phyloP scores from a whole-genome alignment of 2,329 filamentous ascomycete species.

The Drechslera avenae region DNA sequence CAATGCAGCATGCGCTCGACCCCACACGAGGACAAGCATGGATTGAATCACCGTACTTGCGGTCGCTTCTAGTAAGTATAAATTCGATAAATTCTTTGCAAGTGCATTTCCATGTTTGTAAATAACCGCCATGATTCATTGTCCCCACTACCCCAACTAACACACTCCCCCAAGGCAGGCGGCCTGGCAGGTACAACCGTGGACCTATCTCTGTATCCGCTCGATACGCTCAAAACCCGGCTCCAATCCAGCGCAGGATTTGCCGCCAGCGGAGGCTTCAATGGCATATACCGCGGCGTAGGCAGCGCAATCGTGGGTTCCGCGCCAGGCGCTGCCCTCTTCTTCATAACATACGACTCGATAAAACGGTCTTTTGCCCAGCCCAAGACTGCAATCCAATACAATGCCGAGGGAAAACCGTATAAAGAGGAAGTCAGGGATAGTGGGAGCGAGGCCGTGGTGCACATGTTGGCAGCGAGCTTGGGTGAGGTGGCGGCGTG shows the following conservation, averaged over 20 bases:
- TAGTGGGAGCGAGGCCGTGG: constrained; percentile 38
- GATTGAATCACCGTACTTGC: constrained; percentile 55
- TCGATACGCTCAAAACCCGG: constrained; percentile 98
- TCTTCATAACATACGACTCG: constrained; percentile 93
- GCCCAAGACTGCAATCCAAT: constrained; percentile 13
- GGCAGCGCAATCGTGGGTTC: constrained; percentile 89
- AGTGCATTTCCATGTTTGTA: no score
- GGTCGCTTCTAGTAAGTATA: constrained; percentile 53
- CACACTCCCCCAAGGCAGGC: constrained; percentile 66
- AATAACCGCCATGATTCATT: not conserved
- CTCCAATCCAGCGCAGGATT: constrained; percentile 83
- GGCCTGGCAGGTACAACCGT: constrained; percentile 93
- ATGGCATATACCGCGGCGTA: constrained; percentile 89
- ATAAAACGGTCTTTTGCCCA: constrained; percentile 55
- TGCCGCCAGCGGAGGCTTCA: constrained; percentile 83
- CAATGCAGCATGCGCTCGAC: constrained; percentile 42
- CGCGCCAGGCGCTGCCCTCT: constrained; percentile 90
- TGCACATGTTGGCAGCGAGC: constrained; percentile 83
- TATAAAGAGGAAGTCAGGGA: constrained; percentile 22
- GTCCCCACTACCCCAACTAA: not conserved
- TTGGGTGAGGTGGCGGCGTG: constrained; percentile 91
- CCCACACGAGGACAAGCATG: constrained; percentile 34
- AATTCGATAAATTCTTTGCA: no score
- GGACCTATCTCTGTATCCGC: constrained; percentile 93
- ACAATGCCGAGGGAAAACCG: constrained; percentile 38